These are phyloP conservation scores for Neonectria faginata DNA, from an alignment of 2,329 filamentous ascomycete genomes.

Conservation along the genomic window DNA sequence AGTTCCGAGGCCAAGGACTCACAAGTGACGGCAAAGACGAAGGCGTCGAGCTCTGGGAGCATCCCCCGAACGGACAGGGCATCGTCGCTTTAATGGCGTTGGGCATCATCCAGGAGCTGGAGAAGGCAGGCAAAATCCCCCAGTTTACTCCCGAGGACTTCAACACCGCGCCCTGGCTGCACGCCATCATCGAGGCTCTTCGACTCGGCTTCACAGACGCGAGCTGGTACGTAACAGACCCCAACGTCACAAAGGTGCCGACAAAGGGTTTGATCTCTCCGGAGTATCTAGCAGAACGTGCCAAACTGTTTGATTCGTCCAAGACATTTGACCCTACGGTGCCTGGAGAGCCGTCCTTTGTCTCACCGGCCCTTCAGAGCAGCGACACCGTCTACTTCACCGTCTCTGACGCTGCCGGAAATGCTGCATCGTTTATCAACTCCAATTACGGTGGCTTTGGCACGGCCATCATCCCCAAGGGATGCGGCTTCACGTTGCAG, in stretches of 20 bases:
- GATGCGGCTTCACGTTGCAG: constrained; percentile 93
- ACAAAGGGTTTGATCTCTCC: constrained; percentile 75
- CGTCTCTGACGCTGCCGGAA: constrained; percentile 83
- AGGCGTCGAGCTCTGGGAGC: constrained; percentile 90
- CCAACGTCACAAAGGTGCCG: constrained; percentile 77
- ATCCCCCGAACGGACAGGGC: constrained; percentile 95
- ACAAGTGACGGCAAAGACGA: constrained; percentile 45
- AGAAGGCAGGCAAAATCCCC: constrained; percentile 79
- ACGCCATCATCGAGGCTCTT: constrained; percentile 88
- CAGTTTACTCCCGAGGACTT: constrained; percentile 78
- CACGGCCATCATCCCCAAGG: constrained; percentile 83
- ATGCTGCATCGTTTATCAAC: constrained; percentile 97
- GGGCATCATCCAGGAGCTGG: constrained; percentile 89
- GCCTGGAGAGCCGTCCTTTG: constrained; percentile 70
- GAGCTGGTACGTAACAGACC: constrained; percentile 90
- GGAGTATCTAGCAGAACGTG: constrained; percentile 80
- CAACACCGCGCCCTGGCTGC: constrained; percentile 84
- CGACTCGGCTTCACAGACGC: constrained; percentile 92
- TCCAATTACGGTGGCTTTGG: constrained; percentile 93
- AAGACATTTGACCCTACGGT: constrained; percentile 70
- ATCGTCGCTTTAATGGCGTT: constrained; percentile 95
- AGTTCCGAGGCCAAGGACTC: constrained; percentile 75
- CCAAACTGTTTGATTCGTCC: constrained; percentile 66
- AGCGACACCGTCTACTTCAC: constrained; percentile 97
- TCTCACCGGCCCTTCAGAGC: constrained; percentile 80